A percentile compares a stretch with the other conserved stretches of the same genome.
These are phyloP conservation scores for Azolla pinnata DNA, from an alignment of 75 land plant species.

Conservation along the genomic window DNA sequence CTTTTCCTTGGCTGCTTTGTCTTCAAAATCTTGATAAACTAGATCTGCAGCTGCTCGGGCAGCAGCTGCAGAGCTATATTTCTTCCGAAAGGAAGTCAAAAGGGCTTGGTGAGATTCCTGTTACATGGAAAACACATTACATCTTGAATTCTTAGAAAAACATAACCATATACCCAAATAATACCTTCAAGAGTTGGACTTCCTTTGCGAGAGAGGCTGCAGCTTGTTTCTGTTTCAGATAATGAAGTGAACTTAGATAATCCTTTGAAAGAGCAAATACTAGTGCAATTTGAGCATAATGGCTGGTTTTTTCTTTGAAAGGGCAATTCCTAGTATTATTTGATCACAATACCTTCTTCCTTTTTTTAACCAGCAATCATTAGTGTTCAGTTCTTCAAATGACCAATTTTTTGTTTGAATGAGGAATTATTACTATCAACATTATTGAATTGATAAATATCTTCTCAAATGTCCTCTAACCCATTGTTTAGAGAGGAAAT, in stretches of 20 bases:
- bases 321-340: no score
- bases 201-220: conserved; percentile 33
- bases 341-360: no score
- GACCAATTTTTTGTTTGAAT: no score
- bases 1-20: not conserved
- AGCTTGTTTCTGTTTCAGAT: conserved; percentile 37
- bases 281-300: no score
- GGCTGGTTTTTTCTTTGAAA: no score
- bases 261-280: no score
- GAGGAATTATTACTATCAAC: no score
- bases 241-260: no score
- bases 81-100: conserved; percentile 22
- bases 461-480: no score
- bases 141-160: not conserved
- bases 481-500: not conserved
- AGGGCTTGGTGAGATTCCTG: conserved; percentile 34
- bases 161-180: not conserved
- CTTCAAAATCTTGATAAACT: conserved; percentile 6
- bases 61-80: conserved; percentile 30
- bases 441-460: no score
- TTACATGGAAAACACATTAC: not conserved
- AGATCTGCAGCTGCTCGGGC: conserved; percentile 37
- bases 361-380: no score
- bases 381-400: no score
- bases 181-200: conserved; percentile 33